phyloP scores from a whole-genome alignment of 2,329 filamentous ascomycete species.

The Aspergillus sp. region DNA sequence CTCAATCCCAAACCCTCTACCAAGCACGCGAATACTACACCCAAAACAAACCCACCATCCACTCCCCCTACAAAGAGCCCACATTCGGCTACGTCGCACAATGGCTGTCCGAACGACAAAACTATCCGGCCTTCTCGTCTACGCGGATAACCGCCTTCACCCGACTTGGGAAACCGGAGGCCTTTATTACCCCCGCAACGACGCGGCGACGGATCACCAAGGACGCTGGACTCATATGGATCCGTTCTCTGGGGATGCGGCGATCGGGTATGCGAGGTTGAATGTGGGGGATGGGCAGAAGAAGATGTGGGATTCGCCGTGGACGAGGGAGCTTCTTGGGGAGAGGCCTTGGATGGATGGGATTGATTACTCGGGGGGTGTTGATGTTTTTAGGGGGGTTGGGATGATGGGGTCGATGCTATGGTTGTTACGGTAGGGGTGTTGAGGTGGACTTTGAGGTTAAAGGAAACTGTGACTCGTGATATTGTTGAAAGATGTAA shows the following conservation, averaged over 20 bases:
- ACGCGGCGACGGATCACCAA: too few relatives aligned
- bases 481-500: not conserved
- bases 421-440: not conserved
- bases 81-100: too few relatives aligned
- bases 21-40: too few relatives aligned
- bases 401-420: conserved; percentile 7
- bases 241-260: conserved; percentile 32
- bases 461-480: not conserved
- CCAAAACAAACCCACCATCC: too few relatives aligned
- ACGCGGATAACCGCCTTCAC: too few relatives aligned
- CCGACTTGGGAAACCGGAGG: too few relatives aligned
- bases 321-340: conserved; percentile 34
- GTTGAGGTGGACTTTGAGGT: not conserved
- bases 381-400: conserved; percentile 20
- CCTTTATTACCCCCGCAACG: too few relatives aligned
- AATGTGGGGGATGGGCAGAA: conserved; percentile 24
- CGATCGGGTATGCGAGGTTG: conserved; percentile 31
- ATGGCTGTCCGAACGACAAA: too few relatives aligned
- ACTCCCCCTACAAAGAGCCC: too few relatives aligned
- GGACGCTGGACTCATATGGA: conserved; percentile 16
- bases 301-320: not conserved
- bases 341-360: conserved; percentile 21
- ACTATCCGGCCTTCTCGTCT: too few relatives aligned
- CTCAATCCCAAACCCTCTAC: too few relatives aligned
- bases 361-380: conserved; percentile 11